Evolutionary conservation across 495 filamentous ascomycete species (phyloP).

Genomic region (Penicillium simplicissimum): DNA sequence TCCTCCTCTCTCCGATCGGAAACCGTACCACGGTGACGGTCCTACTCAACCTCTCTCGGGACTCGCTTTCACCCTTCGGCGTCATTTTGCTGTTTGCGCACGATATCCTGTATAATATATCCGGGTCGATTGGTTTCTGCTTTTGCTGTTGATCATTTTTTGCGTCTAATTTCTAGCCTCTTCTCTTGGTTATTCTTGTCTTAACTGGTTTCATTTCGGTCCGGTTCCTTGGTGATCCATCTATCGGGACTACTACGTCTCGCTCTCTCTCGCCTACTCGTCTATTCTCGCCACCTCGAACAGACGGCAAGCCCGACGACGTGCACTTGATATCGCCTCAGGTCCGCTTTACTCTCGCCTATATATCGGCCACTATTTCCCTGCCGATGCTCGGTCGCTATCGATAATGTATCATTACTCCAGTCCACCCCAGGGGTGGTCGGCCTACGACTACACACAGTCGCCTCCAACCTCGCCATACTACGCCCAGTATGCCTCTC

Average conservation of each 20-base stretch:
- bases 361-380: slow-evolving; percentile 7
- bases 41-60: slow-evolving; percentile 28
- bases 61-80: slow-evolving; percentile 30
- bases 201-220: slow-evolving; percentile 6
- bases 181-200: slow-evolving; percentile 4
- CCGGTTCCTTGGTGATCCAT: not conserved
- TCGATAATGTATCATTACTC: slow-evolving; percentile 57
- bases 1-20: slow-evolving; percentile 49
- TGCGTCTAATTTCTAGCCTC: slow-evolving; percentile 23
- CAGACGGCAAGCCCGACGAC: not conserved
- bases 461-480: slow-evolving; percentile 54
- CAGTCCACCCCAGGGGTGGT: slow-evolving; percentile 50
- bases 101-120: slow-evolving; percentile 56
- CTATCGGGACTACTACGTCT: not conserved
- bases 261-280: not conserved
- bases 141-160: slow-evolving; percentile 20
- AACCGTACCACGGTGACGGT: slow-evolving; percentile 51
- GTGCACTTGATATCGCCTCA: not conserved
- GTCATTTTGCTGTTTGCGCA: slow-evolving; percentile 44
- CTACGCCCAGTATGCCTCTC: slow-evolving; percentile 50
- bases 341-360: not conserved
- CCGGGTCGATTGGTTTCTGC: slow-evolving; percentile 29
- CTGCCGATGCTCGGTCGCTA: slow-evolving; percentile 39
- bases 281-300: slow-evolving; percentile 6
- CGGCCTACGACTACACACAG: slow-evolving; percentile 50